Evolutionary conservation across 2,329 filamentous ascomycete species (phyloP).

Genomic region (Cadophora malorum): DNA sequence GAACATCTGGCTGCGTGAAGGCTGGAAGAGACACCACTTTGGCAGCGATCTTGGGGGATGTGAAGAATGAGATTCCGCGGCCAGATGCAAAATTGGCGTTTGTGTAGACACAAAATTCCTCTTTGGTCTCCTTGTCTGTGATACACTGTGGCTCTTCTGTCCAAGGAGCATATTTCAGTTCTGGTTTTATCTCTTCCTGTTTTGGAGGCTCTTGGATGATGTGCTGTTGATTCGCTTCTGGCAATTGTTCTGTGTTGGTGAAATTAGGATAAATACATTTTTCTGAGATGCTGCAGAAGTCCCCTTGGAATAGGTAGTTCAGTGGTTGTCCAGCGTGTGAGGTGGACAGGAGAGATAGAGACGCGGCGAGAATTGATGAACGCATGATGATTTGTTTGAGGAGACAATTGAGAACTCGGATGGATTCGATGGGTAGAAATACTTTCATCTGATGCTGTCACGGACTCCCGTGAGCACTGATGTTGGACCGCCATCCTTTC

Average conservation of each 20-base stretch:
- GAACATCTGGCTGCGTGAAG: slow-evolving; percentile 29
- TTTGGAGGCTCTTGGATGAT: slow-evolving; percentile 14
- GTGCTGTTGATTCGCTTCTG: slow-evolving; percentile 18
- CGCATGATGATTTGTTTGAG: slow-evolving; percentile 13
- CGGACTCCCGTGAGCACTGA: slow-evolving; percentile 17
- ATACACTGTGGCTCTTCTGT: slow-evolving; percentile 36
- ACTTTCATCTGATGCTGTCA: slow-evolving; percentile 20
- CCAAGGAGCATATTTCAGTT: slow-evolving; percentile 30
- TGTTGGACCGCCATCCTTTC: slow-evolving; percentile 12
- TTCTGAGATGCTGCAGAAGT: slow-evolving; percentile 23
- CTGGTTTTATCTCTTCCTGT: background rate
- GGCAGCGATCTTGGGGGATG: slow-evolving; percentile 34
- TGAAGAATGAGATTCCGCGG: slow-evolving; percentile 42
- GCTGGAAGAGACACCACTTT: slow-evolving; percentile 34
- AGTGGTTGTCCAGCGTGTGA: slow-evolving; percentile 18
- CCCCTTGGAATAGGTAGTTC: slow-evolving; percentile 15
- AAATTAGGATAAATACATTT: slow-evolving; percentile 13
- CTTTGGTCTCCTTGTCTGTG: slow-evolving; percentile 26
- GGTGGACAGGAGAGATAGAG: slow-evolving; percentile 18
- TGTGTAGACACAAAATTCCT: slow-evolving; percentile 42
- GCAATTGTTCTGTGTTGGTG: background rate
- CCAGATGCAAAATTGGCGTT: slow-evolving; percentile 38
- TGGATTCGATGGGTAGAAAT: slow-evolving; percentile 9
- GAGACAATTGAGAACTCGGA: background rate
- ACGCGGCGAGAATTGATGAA: slow-evolving; percentile 10